A percentile compares a stretch with the other conserved stretches of the same genome.
phyloP scores from a whole-genome alignment of 805 yeast genomes.

The Kazachstania africana region DNA sequence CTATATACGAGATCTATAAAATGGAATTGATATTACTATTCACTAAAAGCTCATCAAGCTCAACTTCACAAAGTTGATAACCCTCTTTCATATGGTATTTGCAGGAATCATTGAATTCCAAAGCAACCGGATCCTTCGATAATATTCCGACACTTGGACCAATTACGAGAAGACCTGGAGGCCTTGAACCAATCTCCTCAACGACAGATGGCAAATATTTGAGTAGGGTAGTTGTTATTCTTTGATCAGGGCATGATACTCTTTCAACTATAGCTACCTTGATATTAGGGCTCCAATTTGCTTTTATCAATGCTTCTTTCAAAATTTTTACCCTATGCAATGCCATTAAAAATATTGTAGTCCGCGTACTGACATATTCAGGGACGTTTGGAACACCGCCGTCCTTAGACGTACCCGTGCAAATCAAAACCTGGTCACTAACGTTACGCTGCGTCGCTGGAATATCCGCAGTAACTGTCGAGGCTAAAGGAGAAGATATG shows the following conservation, averaged over 20 bases:
- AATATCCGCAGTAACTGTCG: slow-evolving; percentile 69
- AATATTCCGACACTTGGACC: slow-evolving; percentile 65
- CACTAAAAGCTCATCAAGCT: slow-evolving; percentile 1
- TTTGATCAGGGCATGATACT: slow-evolving; percentile 87
- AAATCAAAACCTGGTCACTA: slow-evolving; percentile 82
- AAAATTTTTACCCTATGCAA: slow-evolving; percentile 52
- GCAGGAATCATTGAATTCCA: slow-evolving; percentile 13
- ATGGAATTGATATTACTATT: too few relatives aligned
- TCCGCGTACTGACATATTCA: slow-evolving; percentile 55
- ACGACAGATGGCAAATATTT: slow-evolving; percentile 60
- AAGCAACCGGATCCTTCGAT: slow-evolving; percentile 4
- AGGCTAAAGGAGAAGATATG: slow-evolving; percentile 77
- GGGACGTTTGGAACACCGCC: slow-evolving; percentile 77
- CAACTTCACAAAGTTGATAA: slow-evolving; percentile 12
- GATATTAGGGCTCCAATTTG: slow-evolving; percentile 54
- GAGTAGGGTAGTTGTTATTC: slow-evolving; percentile 67
- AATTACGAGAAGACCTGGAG: slow-evolving; percentile 80
- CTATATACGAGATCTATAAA: too few relatives aligned
- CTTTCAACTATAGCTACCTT: slow-evolving; percentile 86
- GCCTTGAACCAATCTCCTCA: slow-evolving; percentile 70
- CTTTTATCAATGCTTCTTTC: slow-evolving; percentile 40
- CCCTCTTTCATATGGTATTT: slow-evolving; percentile 28
- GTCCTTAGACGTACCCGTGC: slow-evolving; percentile 89
- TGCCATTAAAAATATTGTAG: slow-evolving; percentile 84
- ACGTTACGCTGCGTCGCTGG: slow-evolving; percentile 90